A percentile compares a stretch with the other conserved stretches of the same genome.
These are phyloP conservation scores for Colletotrichum higginsianum DNA, from an alignment of 2,329 filamentous ascomycete species.

Conservation along the genomic window DNA sequence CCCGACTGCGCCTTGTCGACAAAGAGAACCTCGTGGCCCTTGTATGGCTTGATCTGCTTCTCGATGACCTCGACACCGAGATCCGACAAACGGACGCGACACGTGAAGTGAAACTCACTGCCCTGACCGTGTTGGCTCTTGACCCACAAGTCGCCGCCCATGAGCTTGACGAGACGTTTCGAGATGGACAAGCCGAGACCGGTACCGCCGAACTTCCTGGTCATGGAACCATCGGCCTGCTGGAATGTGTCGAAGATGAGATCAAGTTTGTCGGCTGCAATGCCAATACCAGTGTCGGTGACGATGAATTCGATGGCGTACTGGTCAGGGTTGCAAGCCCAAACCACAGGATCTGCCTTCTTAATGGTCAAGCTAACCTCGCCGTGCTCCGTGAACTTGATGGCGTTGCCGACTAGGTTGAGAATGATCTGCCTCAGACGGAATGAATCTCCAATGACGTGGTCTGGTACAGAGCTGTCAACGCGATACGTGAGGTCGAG, in stretches of 20 bases:
- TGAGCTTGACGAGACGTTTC: slow-evolving; percentile 92
- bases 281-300: slow-evolving; percentile 96
- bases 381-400: slow-evolving; percentile 98
- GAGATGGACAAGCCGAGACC: slow-evolving; percentile 95
- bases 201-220: slow-evolving; percentile 94
- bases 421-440: slow-evolving; percentile 95
- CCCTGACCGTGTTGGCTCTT: slow-evolving; percentile 92
- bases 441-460: slow-evolving; percentile 97
- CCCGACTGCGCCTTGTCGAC: slow-evolving; percentile 91
- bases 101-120: slow-evolving; percentile 97
- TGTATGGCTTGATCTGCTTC: slow-evolving; percentile 90
- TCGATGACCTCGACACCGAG: slow-evolving; percentile 84
- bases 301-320: slow-evolving; percentile 97
- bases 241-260: slow-evolving; percentile 99
- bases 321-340: slow-evolving; percentile 78
- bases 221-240: slow-evolving; percentile 97
- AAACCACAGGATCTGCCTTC: slow-evolving; percentile 73
- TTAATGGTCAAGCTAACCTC: slow-evolving; percentile 96
- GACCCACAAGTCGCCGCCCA: slow-evolving; percentile 97
- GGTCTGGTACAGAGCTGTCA: slow-evolving; percentile 92
- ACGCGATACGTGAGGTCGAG: slow-evolving; percentile 94
- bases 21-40: slow-evolving; percentile 91
- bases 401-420: slow-evolving; percentile 97
- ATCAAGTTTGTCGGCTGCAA: slow-evolving; percentile 94
- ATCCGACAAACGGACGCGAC: slow-evolving; percentile 86